Evolutionary conservation across 768 basidiomycete genomes (phyloP).

Genomic region (Amanita pallidorosea): DNA sequence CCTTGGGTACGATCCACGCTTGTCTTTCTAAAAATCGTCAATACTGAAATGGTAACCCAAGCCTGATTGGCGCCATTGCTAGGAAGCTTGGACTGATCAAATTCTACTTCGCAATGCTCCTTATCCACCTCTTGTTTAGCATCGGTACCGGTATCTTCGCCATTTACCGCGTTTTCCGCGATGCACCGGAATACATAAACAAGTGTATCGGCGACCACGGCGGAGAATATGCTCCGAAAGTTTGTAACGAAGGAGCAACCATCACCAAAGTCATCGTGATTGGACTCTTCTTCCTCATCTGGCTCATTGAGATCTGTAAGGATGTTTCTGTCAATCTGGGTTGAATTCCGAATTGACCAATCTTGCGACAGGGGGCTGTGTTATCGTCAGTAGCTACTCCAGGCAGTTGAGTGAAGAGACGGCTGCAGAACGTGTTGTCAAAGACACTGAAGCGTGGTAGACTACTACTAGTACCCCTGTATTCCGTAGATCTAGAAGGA

Average conservation of each 20-base stretch:
- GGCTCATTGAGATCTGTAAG: conserved; percentile 40
- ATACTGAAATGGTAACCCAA: conserved; percentile 9
- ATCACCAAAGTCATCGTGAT: conserved; percentile 32
- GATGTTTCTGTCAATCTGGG: conserved; percentile 5
- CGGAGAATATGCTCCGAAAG: conserved; percentile 17
- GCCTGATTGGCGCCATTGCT: conserved; percentile 31
- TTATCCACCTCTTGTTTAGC: conserved; percentile 33
- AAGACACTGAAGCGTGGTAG: conserved; percentile 36
- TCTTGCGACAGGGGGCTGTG: conserved; percentile 28
- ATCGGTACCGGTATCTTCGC: conserved; percentile 32
- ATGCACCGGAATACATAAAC: conserved; percentile 24
- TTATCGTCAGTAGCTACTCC: conserved; percentile 34
- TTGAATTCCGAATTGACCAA: neutral
- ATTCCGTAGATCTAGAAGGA: neutral
- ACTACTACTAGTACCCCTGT: neutral
- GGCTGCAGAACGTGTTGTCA: conserved; percentile 22
- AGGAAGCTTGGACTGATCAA: conserved; percentile 29
- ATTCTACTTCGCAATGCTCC: conserved; percentile 30
- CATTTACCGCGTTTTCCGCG: conserved; percentile 31
- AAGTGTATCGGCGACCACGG: conserved; percentile 25
- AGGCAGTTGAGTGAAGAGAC: conserved; percentile 36
- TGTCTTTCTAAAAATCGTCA: neutral
- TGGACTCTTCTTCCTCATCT: conserved; percentile 30
- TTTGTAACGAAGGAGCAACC: conserved; percentile 28
- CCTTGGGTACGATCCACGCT: conserved; percentile 25